phyloP scores from a whole-genome alignment of 495 filamentous ascomycete genomes.

The Massariosphaeria phaeospora region DNA sequence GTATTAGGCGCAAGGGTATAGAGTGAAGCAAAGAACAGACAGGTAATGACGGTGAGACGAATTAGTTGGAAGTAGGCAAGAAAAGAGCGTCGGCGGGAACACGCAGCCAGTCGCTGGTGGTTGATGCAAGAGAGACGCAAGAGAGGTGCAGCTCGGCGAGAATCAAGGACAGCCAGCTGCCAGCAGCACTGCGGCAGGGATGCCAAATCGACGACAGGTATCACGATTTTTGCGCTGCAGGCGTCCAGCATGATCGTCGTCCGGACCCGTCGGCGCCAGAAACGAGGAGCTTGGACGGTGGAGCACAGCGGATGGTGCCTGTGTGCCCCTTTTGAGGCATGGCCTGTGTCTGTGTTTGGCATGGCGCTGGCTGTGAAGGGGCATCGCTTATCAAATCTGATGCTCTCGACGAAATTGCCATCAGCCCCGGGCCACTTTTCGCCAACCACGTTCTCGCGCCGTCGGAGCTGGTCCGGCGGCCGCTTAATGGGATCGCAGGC shows the following conservation, averaged over 20 bases:
- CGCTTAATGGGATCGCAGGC: too few species aligned
- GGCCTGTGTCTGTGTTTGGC: too few species aligned
- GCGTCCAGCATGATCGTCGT: conserved; percentile 9
- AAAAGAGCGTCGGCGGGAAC: background rate
- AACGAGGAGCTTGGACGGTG: conserved; percentile 13
- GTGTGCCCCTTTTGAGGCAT: too few species aligned
- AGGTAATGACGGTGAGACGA: background rate
- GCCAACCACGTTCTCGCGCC: too few species aligned
- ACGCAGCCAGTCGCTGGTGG: conserved; percentile 11
- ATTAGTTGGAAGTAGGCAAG: background rate
- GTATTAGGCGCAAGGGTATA: too few species aligned
- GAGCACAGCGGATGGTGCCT: too few species aligned
- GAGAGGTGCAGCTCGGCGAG: background rate
- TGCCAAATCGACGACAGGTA: conserved; percentile 14
- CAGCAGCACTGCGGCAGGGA: conserved; percentile 4
- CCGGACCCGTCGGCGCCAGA: background rate
- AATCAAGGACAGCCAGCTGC: conserved; percentile 14
- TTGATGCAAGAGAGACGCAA: conserved; percentile 11
- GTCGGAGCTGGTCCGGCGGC: too few species aligned
- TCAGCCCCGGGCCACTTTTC: too few species aligned
- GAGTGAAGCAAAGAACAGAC: conserved; percentile 3
- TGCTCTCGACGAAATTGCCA: too few species aligned
- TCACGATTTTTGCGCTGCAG: too few species aligned
- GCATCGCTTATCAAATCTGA: too few species aligned
- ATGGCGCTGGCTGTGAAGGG: too few species aligned